These are phyloP conservation scores for Psilocybe cubensis DNA, from an alignment of 768 basidiomycete genomes.

Conservation along the genomic window DNA sequence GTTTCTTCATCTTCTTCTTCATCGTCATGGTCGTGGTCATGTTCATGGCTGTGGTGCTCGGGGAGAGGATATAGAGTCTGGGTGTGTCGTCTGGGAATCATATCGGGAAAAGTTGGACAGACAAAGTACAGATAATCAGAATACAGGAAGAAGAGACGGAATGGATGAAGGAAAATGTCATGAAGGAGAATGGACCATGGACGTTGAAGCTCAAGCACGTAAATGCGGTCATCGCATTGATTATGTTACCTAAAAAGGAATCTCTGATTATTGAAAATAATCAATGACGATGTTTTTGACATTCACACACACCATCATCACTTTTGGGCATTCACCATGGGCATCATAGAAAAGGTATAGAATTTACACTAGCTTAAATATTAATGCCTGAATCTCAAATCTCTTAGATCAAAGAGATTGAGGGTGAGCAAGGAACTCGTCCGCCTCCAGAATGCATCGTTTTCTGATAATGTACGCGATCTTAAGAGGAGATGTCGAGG, in stretches of 20 bases:
- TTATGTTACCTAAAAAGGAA: slow-evolving; percentile 12
- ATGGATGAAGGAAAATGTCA: background rate
- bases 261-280: slow-evolving; percentile 10
- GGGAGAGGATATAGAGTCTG: slow-evolving; percentile 72
- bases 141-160: background rate
- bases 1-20: slow-evolving; percentile 45
- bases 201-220: background rate
- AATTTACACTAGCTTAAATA: too few relatives aligned
- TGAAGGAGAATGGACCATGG: background rate
- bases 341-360: slow-evolving; percentile 92
- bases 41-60: slow-evolving; percentile 50
- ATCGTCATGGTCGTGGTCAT: slow-evolving; percentile 56
- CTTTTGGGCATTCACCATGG: slow-evolving; percentile 56
- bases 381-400: slow-evolving; percentile 5
- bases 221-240: background rate
- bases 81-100: slow-evolving; percentile 49
- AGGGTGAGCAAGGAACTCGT: slow-evolving; percentile 67
- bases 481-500: slow-evolving; percentile 93
- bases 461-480: background rate
- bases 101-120: slow-evolving; percentile 14
- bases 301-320: slow-evolving; percentile 20
- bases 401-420: slow-evolving; percentile 88
- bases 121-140: slow-evolving; percentile 7
- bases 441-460: background rate
- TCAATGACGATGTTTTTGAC: slow-evolving; percentile 4